Evolutionary conservation across 306 rosid genomes (phyloP).

Genomic region (Prunus campanulata): DNA sequence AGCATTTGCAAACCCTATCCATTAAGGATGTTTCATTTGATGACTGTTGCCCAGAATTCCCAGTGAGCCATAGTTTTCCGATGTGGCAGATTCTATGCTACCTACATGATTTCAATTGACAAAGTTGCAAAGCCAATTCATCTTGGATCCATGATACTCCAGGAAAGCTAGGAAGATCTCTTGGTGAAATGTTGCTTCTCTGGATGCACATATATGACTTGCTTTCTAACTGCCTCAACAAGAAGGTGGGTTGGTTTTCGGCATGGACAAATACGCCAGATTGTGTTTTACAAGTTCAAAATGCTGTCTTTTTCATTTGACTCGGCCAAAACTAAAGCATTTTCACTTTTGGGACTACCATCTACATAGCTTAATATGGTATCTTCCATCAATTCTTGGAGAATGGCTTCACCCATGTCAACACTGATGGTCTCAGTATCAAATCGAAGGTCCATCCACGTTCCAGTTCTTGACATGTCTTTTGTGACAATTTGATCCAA

Average conservation of each 20-base stretch:
- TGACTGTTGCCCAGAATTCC: conserved; percentile 8
- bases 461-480: conserved; percentile 64
- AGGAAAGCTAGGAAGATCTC: conserved; percentile 12
- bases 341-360: conserved; percentile 29
- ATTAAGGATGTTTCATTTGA: conserved; percentile 25
- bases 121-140: conserved; percentile 31
- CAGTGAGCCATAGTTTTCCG: conserved; percentile 5
- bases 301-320: conserved; percentile 25
- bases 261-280: conserved; percentile 25
- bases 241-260: conserved; percentile 17
- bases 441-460: conserved; percentile 74
- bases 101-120: conserved; percentile 32
- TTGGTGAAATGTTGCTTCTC: conserved; percentile 13
- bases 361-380: conserved; percentile 44
- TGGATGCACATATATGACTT: neutral
- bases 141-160: conserved; percentile 24
- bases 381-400: conserved; percentile 73
- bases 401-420: conserved; percentile 75
- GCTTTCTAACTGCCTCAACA: conserved; percentile 14
- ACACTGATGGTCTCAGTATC: conserved; percentile 62
- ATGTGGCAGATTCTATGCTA: conserved; percentile 22
- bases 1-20: conserved; percentile 31
- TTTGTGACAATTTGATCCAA: conserved; percentile 81
- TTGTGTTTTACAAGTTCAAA: conserved; percentile 31
- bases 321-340: conserved; percentile 27